Conservation (phyloP, 305 asterid species). For the Coffea humblotiana region DNA sequence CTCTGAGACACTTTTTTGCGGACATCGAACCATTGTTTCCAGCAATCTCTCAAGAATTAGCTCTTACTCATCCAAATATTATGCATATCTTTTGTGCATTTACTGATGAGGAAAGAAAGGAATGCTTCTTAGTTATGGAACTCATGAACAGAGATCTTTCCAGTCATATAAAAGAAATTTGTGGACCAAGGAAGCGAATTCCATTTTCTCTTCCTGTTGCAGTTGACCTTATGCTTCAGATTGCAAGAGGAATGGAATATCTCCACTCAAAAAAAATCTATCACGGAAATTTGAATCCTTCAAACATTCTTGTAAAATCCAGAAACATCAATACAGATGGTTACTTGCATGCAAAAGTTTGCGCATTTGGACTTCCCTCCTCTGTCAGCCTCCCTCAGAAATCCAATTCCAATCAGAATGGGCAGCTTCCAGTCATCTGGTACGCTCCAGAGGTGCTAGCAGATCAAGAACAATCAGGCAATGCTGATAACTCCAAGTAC, state of each 20-base stretch:
- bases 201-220: slow-evolving; percentile 73
- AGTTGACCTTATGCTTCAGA: slow-evolving; percentile 75
- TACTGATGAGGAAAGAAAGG: slow-evolving; percentile 65
- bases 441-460: slow-evolving; percentile 80
- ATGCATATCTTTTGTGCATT: slow-evolving; percentile 67
- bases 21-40: slow-evolving; percentile 46
- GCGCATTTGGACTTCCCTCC: slow-evolving; percentile 58
- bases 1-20: slow-evolving; percentile 60
- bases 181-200: slow-evolving; percentile 62
- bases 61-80: slow-evolving; percentile 74
- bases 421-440: slow-evolving; percentile 54
- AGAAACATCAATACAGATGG: slow-evolving; percentile 50
- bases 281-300: slow-evolving; percentile 72
- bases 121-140: slow-evolving; percentile 71
- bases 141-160: slow-evolving; percentile 72
- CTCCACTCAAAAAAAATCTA: slow-evolving; percentile 67
- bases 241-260: slow-evolving; percentile 92
- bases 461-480: slow-evolving; percentile 45
- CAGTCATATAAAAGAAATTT: slow-evolving; percentile 56
- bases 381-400: slow-evolving; percentile 34
- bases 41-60: slow-evolving; percentile 43
- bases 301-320: slow-evolving; percentile 56
- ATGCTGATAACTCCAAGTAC: slow-evolving; percentile 29
- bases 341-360: slow-evolving; percentile 63
- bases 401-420: slow-evolving; percentile 37